Base-by-base conservation (phyloP, 1,139 yeast genomes). In the Sugiyamaella novakii region DNA sequence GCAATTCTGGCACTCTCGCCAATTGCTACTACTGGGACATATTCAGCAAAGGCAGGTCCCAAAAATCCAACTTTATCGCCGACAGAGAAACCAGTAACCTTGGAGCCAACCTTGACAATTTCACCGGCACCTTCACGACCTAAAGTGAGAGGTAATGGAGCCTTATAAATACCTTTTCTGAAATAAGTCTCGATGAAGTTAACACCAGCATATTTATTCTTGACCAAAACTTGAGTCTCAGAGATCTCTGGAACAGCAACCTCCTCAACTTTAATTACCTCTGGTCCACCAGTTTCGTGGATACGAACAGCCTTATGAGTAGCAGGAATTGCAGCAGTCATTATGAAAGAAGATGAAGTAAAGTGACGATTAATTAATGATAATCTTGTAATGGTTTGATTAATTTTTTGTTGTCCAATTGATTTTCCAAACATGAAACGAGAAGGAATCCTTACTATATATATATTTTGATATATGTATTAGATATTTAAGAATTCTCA, bases 81-180 rank as follows among this genome's bases (percentile, higher is more conserved):
- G 21, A 83, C 80, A 47, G 74, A 65, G 63, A 70, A 82, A 39
- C 74, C 67, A 19, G 71, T 67, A 18, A 86, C 95, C 1, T 74
- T 68, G 1, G 69, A 58, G 24, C 96, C 97, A 15, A 79, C 77
- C 15, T 83, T 79, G 30, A 77, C 92, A 42, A 89, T 79, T 14
- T 68, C 77, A 28, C 96, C 97, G 30, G 85, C 72, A 2, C 91
- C 96, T 66, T 89, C 96, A 51, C 89, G 75, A n/a, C 97, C 97
- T 35, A 86, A 73, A 33, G 79, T 70, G 51, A 73, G 74, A 0
- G 97, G 97, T 41, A 72, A 66, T 30, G 66, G 58, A 2, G 74
- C 63, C 3, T 87, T 84, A 62, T 88, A 89, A 5, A 83, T 61
- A 2, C 96, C 96, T 46, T 72, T 77, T 62, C 97, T 78, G 72